phyloP scores from a whole-genome alignment of 169 alveolate genomes.

The Plasmodium malariae region DNA sequence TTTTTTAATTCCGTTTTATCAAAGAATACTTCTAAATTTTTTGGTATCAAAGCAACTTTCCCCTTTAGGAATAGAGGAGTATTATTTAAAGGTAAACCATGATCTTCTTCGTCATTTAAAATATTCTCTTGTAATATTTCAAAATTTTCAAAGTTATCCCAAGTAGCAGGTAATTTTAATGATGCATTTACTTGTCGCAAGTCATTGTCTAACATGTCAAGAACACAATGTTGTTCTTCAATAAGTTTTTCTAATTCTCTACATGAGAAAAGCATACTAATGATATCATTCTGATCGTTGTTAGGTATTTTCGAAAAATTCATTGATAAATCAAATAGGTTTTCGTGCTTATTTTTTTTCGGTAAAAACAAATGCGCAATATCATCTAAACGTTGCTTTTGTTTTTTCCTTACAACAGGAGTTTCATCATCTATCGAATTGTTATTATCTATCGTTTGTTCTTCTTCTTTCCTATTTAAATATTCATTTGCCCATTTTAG shows the following conservation, averaged over 20 bases:
- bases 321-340: conserved; percentile 30
- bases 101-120: conserved; percentile 1
- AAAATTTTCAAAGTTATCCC: conserved; percentile 68
- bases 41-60: conserved; percentile 44
- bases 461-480: conserved; percentile 18
- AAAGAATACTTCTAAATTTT: conserved; percentile 33
- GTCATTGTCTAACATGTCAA: conserved; percentile 89
- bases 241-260: conserved; percentile 87
- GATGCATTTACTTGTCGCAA: conserved; percentile 84
- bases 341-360: conserved; percentile 26
- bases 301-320: conserved; percentile 22
- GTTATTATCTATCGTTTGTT: background rate
- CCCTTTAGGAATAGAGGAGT: conserved; percentile 64
- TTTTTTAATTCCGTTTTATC: background rate
- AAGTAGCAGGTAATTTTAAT: conserved; percentile 83
- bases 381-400: conserved; percentile 41
- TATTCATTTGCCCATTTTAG: conserved; percentile 50
- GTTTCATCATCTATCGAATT: background rate
- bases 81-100: conserved; percentile 33
- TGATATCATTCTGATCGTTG: conserved; percentile 84
- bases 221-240: conserved; percentile 88
- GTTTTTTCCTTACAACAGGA: background rate
- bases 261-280: conserved; percentile 86
- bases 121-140: conserved; percentile 49
- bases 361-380: conserved; percentile 53